Conservation (phyloP, 2,329 filamentous ascomycete species). For the Aspergillaceae sp. region DNA sequence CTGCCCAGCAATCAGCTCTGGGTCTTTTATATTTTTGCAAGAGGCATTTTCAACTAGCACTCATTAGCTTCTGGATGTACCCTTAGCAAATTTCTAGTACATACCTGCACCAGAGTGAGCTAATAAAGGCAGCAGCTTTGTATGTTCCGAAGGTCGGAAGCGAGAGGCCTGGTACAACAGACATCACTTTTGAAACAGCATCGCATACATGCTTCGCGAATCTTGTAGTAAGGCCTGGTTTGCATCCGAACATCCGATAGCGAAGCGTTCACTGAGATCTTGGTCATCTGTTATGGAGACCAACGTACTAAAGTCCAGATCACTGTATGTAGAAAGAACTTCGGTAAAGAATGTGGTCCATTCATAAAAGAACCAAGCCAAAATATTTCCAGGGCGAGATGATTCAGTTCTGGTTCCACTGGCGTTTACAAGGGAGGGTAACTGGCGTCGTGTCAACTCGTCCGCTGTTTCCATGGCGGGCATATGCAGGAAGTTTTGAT, state of each 20-base stretch:
- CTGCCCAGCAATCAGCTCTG: background rate
- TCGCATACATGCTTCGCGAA: background rate
- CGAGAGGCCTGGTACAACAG: background rate
- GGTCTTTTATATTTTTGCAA: background rate
- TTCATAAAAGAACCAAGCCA: no score
- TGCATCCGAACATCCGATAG: background rate
- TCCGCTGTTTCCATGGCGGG: no score
- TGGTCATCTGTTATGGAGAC: no score
- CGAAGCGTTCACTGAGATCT: background rate
- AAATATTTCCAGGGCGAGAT: no score
- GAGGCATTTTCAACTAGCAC: slow-evolving; percentile 2
- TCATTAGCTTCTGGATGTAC: background rate
- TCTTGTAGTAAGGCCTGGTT: background rate
- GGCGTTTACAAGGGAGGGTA: no score
- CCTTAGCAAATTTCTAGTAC: background rate
- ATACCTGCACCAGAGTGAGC: background rate
- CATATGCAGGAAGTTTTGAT: no score
- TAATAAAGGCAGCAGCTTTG: background rate
- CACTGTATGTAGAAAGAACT: no score
- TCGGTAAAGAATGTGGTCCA: no score
- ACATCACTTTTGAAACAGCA: background rate
- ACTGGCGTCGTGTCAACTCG: no score
- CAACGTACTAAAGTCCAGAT: no score
- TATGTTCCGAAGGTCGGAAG: background rate
- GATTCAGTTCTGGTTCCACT: no score